Conservation (phyloP, 768 basidiomycete species). For the Agaricus subrufescens region DNA sequence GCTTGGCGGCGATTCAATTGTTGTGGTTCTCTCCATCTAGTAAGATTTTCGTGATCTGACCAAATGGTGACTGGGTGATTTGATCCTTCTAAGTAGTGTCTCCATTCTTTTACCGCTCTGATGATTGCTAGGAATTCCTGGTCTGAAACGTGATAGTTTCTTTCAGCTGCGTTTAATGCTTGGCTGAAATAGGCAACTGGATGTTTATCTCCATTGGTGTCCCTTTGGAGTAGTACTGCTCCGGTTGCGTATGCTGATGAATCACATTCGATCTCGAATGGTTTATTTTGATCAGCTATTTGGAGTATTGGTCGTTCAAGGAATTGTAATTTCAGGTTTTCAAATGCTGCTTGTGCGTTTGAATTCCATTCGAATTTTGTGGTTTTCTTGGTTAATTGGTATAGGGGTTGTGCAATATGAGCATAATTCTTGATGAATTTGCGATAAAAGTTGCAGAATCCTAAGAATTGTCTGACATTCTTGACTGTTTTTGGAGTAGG, state of each 20-base stretch:
- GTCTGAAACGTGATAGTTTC: not conserved
- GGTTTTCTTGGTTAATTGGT: not conserved
- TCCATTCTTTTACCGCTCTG: not conserved
- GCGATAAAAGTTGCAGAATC: constrained; percentile 42
- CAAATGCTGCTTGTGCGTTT: constrained; percentile 15
- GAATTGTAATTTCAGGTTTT: constrained; percentile 12
- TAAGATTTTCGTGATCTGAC: not conserved
- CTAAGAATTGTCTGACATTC: constrained; percentile 36
- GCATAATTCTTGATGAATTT: constrained; percentile 34
- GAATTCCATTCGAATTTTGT: not conserved
- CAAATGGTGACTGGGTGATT: too few species aligned
- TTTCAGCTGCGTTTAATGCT: not conserved
- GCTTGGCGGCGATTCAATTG: not conserved
- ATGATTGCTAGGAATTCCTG: not conserved
- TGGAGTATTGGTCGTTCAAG: not conserved
- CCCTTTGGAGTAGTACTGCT: too few species aligned
- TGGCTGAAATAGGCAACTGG: too few species aligned
- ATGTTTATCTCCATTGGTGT: too few species aligned
- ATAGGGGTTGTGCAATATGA: not conserved
- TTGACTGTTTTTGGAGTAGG: constrained; percentile 25
- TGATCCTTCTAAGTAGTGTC: not conserved
- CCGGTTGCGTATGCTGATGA: too few species aligned
- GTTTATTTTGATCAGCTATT: not conserved
- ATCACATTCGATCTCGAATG: constrained; percentile 7
- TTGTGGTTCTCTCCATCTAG: not conserved